Conservation (phyloP, 108 stramenopile genomes). For the Pseudonitzschia multiseries region DNA sequence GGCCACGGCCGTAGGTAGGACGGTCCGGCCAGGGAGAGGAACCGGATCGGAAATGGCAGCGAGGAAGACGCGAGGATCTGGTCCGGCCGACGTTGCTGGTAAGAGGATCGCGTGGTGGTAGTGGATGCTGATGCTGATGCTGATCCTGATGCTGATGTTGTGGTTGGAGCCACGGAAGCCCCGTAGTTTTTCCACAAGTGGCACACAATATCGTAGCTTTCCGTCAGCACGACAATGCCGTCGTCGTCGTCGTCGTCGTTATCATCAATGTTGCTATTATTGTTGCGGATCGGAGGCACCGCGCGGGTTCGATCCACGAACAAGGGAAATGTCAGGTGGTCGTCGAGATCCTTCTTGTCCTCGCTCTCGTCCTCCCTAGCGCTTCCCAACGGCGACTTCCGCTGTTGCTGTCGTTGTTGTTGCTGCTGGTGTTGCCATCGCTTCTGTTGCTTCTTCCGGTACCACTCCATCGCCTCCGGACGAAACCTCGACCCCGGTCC, state of each 20-base stretch:
- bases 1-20: conserved; percentile 36
- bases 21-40: conserved; percentile 23
- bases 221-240: conserved; percentile 10
- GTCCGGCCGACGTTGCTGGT: conserved; percentile 17
- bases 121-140: too few species aligned
- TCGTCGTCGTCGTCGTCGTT: not conserved
- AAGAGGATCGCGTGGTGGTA: too few species aligned
- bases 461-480: conserved; percentile 23
- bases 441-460: not conserved
- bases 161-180: conserved; percentile 14
- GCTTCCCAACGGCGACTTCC: not conserved
- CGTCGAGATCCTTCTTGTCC: too few species aligned
- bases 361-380: too few species aligned
- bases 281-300: not conserved
- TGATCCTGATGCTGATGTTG: too few species aligned
- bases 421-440: not conserved
- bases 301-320: conserved; percentile 26
- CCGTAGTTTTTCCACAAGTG: conserved; percentile 36
- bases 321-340: conserved; percentile 28
- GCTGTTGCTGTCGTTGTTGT: too few species aligned
- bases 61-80: conserved; percentile 7
- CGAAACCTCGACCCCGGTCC: conserved; percentile 20
- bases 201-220: conserved; percentile 28
- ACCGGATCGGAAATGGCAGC: conserved; percentile 28
- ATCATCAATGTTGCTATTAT: not conserved